Percentiles rank a stretch among this genome's conserved stretches.
Evolutionary conservation across 108 stramenopile genomes (phyloP).

Genomic region (Mayamaea pseudoterrestris): DNA sequence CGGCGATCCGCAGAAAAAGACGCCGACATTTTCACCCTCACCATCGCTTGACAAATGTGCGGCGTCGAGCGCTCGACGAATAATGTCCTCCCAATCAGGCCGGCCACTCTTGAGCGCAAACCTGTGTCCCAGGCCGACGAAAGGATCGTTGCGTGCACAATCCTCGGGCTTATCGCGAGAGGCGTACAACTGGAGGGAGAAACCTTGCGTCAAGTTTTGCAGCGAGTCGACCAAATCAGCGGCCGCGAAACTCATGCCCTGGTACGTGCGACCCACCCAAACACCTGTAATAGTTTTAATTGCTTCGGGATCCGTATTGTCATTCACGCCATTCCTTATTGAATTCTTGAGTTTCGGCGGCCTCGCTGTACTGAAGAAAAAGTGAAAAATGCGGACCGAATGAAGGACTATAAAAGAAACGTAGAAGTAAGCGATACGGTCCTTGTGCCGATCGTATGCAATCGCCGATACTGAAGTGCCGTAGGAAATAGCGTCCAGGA

Average conservation of each 20-base stretch:
- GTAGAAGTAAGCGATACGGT: constrained; percentile 5
- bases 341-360: background rate
- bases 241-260: background rate
- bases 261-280: background rate
- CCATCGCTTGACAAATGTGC: background rate
- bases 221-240: background rate
- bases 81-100: background rate
- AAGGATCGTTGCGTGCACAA: background rate
- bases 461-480: background rate
- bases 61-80: background rate
- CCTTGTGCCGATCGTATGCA: background rate
- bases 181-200: background rate
- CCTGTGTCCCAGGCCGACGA: background rate
- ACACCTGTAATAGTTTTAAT: background rate
- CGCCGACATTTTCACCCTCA: constrained; percentile 11
- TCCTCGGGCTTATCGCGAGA: background rate
- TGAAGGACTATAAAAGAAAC: constrained; percentile 8
- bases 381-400: constrained; percentile 13
- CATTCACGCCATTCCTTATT: background rate
- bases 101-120: background rate
- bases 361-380: constrained; percentile 5
- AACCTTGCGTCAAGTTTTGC: background rate
- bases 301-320: background rate
- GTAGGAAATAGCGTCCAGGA: constrained; percentile 7
- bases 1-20: constrained; percentile 23